These are phyloP conservation scores for Hyaloperonospora brassicae DNA, from an alignment of 352 stramenopile species.

Conservation along the genomic window DNA sequence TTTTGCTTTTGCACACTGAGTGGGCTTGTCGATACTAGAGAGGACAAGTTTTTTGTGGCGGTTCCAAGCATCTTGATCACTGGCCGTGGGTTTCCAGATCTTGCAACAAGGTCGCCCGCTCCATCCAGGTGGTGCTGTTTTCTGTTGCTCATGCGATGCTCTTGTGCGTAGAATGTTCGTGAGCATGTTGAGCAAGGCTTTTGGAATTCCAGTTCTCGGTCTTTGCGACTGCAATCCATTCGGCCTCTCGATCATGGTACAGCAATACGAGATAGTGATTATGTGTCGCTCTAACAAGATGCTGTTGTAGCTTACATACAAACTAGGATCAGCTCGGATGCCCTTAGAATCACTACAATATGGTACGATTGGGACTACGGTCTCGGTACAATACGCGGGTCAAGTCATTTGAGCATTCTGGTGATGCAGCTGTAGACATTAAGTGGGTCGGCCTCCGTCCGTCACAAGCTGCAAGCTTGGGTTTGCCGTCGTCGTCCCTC, in stretches of 20 bases:
- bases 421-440: constrained; percentile 55
- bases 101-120: constrained; percentile 77
- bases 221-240: constrained; percentile 93
- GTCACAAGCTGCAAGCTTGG: constrained; percentile 50
- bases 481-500: constrained; percentile 42
- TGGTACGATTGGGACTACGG: constrained; percentile 19
- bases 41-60: constrained; percentile 81
- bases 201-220: constrained; percentile 86
- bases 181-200: constrained; percentile 48
- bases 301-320: constrained; percentile 75
- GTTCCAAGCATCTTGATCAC: constrained; percentile 90
- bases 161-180: constrained; percentile 65
- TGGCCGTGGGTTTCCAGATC: constrained; percentile 90
- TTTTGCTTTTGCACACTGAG: neutral
- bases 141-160: neutral
- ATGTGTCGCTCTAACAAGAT: neutral
- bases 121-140: too few species aligned
- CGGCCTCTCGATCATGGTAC: constrained; percentile 87
- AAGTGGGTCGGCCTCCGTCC: constrained; percentile 90
- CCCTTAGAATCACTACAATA: constrained; percentile 59
- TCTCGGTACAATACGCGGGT: neutral
- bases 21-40: constrained; percentile 25
- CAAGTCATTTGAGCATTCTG: neutral
- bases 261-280: neutral
- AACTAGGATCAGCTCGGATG: constrained; percentile 81